These are phyloP conservation scores for Saposhnikovia divaricata DNA, from an alignment of 129 eudicot species.

Conservation along the genomic window DNA sequence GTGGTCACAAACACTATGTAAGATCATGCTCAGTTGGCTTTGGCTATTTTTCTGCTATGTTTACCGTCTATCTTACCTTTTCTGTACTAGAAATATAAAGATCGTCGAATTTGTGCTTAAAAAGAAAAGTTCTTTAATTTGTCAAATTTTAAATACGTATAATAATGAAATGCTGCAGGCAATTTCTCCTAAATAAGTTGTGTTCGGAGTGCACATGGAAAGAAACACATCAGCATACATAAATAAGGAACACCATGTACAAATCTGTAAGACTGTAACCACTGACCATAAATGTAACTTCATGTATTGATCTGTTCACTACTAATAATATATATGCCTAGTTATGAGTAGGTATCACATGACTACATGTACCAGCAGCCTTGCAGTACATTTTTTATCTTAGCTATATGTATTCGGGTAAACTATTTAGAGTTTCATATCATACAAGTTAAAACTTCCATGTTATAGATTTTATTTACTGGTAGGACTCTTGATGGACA, in stretches of 20 bases:
- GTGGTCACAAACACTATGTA: not conserved
- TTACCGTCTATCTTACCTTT: not conserved
- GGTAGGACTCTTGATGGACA: constrained; percentile 51
- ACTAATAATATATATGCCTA: not conserved
- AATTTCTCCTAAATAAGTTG: not conserved
- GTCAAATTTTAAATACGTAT: too few species aligned
- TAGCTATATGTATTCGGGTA: not conserved
- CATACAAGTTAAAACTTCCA: constrained; percentile 16
- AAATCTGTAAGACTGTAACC: not conserved
- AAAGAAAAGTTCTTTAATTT: too few species aligned
- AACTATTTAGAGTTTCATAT: not conserved
- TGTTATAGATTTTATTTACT: constrained; percentile 19
- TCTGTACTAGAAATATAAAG: not conserved
- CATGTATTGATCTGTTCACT: not conserved
- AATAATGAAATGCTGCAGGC: too few species aligned
- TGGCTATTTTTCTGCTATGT: not conserved
- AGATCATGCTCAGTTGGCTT: not conserved
- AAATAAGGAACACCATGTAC: not conserved
- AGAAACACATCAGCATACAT: too few species aligned
- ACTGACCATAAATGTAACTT: not conserved
- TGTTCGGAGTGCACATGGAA: not conserved
- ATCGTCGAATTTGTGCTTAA: not conserved
- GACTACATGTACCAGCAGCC: not conserved
- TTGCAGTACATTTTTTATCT: not conserved
- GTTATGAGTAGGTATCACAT: not conserved